Percentiles rank a stretch among this genome's conserved stretches.
phyloP scores from a whole-genome alignment of 352 stramenopile genomes.

The Pythium pyrilobum region DNA sequence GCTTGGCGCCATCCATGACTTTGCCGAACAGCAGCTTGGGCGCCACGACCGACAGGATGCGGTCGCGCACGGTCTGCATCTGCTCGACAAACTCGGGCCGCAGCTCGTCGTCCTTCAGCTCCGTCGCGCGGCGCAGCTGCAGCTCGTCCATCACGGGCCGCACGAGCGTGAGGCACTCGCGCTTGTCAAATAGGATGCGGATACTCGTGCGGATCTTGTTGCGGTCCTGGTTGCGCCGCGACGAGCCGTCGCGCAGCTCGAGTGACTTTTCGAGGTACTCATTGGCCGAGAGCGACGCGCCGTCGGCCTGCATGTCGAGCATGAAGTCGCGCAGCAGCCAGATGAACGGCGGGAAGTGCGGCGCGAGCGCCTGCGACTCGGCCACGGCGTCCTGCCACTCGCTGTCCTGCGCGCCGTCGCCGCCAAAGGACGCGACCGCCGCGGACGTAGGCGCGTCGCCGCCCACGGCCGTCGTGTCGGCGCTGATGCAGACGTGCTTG shows the following conservation, averaged over 20 bases:
- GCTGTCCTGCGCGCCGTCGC: background rate
- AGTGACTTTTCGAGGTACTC: slow-evolving; percentile 79
- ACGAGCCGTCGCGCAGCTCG: slow-evolving; percentile 37
- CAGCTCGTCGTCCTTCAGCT: slow-evolving; percentile 45
- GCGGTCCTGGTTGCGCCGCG: slow-evolving; percentile 52
- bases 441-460: background rate
- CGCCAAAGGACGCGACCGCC: background rate
- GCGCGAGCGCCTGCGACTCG: slow-evolving; percentile 50
- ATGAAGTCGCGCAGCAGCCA: slow-evolving; percentile 83
- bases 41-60: slow-evolving; percentile 40
- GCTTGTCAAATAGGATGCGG: slow-evolving; percentile 60
- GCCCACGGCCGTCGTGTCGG: slow-evolving; percentile 18
- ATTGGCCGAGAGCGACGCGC: slow-evolving; percentile 46
- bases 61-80: slow-evolving; percentile 49
- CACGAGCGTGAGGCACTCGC: slow-evolving; percentile 75
- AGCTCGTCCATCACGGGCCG: slow-evolving; percentile 66
- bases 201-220: slow-evolving; percentile 66
- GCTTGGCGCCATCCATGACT: slow-evolving; percentile 50
- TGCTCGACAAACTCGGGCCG: slow-evolving; percentile 75
- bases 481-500: slow-evolving; percentile 74
- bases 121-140: slow-evolving; percentile 49
- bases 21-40: slow-evolving; percentile 71
- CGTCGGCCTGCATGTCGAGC: slow-evolving; percentile 72
- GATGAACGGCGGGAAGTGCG: slow-evolving; percentile 78
- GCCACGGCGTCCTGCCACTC: slow-evolving; percentile 32